Evolutionary conservation across 1,139 yeast genomes (phyloP), one percentile per base, ranked within the genome.

Genomic region (Ogataea hybrid): DNA sequence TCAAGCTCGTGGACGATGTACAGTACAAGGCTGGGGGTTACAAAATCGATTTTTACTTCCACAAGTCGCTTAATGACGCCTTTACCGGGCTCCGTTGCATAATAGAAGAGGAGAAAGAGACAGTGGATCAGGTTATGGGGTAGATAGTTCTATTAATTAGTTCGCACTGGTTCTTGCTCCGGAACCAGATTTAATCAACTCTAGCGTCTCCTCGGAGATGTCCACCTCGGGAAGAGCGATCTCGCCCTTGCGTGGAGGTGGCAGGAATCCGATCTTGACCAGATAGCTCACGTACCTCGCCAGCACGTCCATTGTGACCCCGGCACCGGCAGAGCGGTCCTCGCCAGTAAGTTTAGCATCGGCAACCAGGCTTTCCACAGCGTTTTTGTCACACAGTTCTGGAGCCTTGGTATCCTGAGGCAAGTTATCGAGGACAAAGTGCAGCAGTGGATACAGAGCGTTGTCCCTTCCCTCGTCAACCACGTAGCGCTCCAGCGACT

Each of bases 321-420:
- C 97, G 46, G 68, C 72, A 11, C 96, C 97, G 0, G 64, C 62
- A 39, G 87, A 75, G 25, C 64, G 68, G 54, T 87, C 95, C 35
- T 64, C 73, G 4, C 85, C 87, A 18, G 56, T 58, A 79, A 81
- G 77, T 23, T 59, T 58, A 4, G 70, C 66, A 59, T 90, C 96
- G 23, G 63, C 66, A 45, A 65, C 68, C 59, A 92, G 77, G 0
- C 94, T 76, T 21, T 62, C 62, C 12, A 72, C 74, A 0, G 98
- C 86, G 59, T 92, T 90, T 5, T 75, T 45, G 55, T 92, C 98
- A 59, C 89, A 96, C 54, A 92, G 74, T 63, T 90, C 97, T 3
- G 98, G 97, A 8, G 98, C 97, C 64, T 83, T 85, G 35, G 97
- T 86, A 61, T 81, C 83, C 50, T 83, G 84, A 6, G 97, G 97